Evolutionary conservation across 2,329 filamentous ascomycete genomes (phyloP), one percentile per base, ranked within the genome.

Genomic region (Alternaria burnsii): DNA sequence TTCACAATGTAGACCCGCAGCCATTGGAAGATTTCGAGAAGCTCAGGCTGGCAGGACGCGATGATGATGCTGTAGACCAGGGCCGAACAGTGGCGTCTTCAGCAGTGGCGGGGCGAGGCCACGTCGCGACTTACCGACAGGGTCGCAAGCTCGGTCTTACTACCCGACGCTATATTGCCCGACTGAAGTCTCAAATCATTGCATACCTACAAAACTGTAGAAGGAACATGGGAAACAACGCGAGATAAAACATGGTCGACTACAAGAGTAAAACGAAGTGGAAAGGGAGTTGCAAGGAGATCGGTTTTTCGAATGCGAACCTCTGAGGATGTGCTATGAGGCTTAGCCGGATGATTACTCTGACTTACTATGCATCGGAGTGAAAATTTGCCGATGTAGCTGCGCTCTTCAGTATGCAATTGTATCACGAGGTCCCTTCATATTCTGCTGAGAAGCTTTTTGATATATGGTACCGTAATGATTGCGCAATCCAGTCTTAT

Each of bases 271-370:
- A 3, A 34, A 48, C 3, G 46, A 50, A 24, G 42, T 8, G 8
- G 4, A n/a, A 42, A 24, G 12, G 16, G 20, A 1, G 0, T 16
- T 24, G 0, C 5, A 10, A 42, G 0, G 22, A 24, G 11, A 42
- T 6, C 8, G 11, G 1, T 24, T 8, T 24, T 6, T 42, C 2
- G 7, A 3, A 24, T 16, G 11, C 11, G 8, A 16, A 16, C 20
- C 1, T 42, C 8, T 42, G 6, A 9, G 3, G 3, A 24, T 20
- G 20, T 9, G 18, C 4, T 6, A 16, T 36, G 7, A 24, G 14
- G 20, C 11, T 16, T 6, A 42, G 40, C 40, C 20, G 3, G 20
- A 42, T 16, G 40, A 16, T 24, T 42, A 24, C 40, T 24, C 8
- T 24, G 20, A 42, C 11, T 24, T 42, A 24, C 12, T 16, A 3